phyloP scores from a whole-genome alignment of 2,329 filamentous ascomycete species.

The Fusarium keratoplasticum region DNA sequence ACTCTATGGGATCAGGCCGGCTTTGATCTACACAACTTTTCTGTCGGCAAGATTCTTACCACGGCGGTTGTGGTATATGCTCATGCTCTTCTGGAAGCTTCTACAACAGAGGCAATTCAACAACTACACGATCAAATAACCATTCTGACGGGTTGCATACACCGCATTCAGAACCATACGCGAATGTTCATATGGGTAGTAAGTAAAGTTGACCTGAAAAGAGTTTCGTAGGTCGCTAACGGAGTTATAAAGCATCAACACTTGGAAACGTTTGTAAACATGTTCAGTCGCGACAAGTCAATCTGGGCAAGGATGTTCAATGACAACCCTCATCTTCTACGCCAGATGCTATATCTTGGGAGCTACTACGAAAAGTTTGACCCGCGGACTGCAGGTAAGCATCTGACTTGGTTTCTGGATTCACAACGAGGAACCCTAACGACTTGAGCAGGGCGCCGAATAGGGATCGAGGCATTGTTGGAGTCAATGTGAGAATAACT shows the following conservation, averaged over 20 bases:
- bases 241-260: neutral
- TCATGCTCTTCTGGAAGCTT: neutral
- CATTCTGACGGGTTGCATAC: neutral
- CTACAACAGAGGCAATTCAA: neutral
- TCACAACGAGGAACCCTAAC: neutral
- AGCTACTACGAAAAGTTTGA: neutral
- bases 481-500: neutral
- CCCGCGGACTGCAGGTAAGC: neutral
- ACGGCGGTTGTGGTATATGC: neutral
- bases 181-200: neutral
- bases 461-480: neutral
- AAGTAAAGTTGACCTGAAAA: neutral
- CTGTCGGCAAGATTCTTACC: slow-evolving; percentile 7
- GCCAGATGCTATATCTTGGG: neutral
- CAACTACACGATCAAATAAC: neutral
- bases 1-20: neutral
- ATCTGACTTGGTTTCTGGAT: neutral
- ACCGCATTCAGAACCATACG: neutral
- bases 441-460: neutral
- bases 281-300: neutral
- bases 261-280: neutral
- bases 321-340: neutral
- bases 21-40: slow-evolving; percentile 11
- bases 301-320: neutral
- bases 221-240: neutral